Conservation (phyloP, 2,329 filamentous ascomycete species). For the Chaetomiaceae sp. region DNA sequence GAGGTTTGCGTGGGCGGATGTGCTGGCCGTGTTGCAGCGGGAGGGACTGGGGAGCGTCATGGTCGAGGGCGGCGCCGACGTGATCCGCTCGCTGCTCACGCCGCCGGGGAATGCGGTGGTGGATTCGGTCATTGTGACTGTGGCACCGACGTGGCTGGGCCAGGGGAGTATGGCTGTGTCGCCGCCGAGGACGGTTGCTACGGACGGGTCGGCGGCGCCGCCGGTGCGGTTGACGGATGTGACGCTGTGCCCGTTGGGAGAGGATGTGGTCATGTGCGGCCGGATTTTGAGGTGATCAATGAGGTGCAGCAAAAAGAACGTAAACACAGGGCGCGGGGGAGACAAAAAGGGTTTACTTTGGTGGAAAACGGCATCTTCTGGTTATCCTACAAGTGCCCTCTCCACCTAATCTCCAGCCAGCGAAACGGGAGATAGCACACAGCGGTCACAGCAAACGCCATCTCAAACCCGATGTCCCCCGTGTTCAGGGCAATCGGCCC, state of each 20-base stretch:
- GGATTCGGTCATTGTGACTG: slow-evolving; percentile 76
- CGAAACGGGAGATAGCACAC: slow-evolving; percentile 44
- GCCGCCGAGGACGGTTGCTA: slow-evolving; percentile 52
- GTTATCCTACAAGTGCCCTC: slow-evolving; percentile 26
- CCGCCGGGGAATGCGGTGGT: slow-evolving; percentile 52
- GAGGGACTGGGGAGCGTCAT: slow-evolving; percentile 72
- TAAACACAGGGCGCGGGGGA: no score
- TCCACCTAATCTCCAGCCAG: slow-evolving; percentile 35
- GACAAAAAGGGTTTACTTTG: neutral
- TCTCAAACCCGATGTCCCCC: slow-evolving; percentile 61
- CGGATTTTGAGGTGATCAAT: slow-evolving; percentile 26
- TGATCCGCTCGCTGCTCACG: slow-evolving; percentile 77
- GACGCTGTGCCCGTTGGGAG: slow-evolving; percentile 70
- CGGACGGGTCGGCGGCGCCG: slow-evolving; percentile 47
- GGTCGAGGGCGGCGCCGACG: slow-evolving; percentile 79
- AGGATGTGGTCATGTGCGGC: slow-evolving; percentile 79
- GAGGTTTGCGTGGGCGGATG: slow-evolving; percentile 56
- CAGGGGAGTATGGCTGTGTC: slow-evolving; percentile 72
- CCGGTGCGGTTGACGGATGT: slow-evolving; percentile 61
- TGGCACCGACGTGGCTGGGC: slow-evolving; percentile 88
- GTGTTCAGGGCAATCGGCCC: slow-evolving; percentile 54
- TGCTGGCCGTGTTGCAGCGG: slow-evolving; percentile 51
- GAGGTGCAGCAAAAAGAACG: no score
- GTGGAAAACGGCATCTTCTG: neutral
- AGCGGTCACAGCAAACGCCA: slow-evolving; percentile 49